These are phyloP conservation scores for Taphrina communis DNA, from an alignment of 1,139 yeast species.

Conservation along the genomic window DNA sequence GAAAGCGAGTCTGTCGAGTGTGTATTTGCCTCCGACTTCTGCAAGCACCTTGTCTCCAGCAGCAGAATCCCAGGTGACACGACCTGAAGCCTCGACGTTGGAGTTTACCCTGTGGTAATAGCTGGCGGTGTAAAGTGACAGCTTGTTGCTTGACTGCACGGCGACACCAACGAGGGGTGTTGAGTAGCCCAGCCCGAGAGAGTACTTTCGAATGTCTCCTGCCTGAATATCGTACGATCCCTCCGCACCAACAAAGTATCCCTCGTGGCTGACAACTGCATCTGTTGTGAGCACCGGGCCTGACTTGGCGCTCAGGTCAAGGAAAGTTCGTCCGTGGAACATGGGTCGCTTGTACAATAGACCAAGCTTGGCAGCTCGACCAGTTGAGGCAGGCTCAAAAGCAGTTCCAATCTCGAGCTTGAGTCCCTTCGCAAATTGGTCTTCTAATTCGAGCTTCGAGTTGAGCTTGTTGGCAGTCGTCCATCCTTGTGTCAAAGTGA, in stretches of 20 bases:
- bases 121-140: constrained; percentile 90
- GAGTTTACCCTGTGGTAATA: constrained; percentile 96
- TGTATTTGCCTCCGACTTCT: constrained; percentile 96
- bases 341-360: constrained; percentile 91
- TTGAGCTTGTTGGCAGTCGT: constrained; percentile 88
- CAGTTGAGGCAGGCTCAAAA: constrained; percentile 79
- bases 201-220: constrained; percentile 92
- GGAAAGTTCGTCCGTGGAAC: constrained; percentile 91
- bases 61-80: constrained; percentile 69
- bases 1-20: constrained; percentile 75
- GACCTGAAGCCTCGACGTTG: constrained; percentile 82
- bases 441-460: constrained; percentile 91
- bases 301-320: constrained; percentile 76
- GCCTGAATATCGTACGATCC: constrained; percentile 93
- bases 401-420: constrained; percentile 91
- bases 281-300: constrained; percentile 97
- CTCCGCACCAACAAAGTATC: constrained; percentile 96
- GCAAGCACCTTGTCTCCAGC: constrained; percentile 73
- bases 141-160: constrained; percentile 85
- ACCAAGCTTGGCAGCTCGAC: constrained; percentile 89
- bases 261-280: constrained; percentile 92
- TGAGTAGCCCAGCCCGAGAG: constrained; percentile 92
- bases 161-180: constrained; percentile 88
- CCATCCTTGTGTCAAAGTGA: constrained; percentile 97
- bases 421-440: constrained; percentile 92